Conservation (phyloP, 2,329 filamentous ascomycete genomes). For the Talaromyces islandicus region DNA sequence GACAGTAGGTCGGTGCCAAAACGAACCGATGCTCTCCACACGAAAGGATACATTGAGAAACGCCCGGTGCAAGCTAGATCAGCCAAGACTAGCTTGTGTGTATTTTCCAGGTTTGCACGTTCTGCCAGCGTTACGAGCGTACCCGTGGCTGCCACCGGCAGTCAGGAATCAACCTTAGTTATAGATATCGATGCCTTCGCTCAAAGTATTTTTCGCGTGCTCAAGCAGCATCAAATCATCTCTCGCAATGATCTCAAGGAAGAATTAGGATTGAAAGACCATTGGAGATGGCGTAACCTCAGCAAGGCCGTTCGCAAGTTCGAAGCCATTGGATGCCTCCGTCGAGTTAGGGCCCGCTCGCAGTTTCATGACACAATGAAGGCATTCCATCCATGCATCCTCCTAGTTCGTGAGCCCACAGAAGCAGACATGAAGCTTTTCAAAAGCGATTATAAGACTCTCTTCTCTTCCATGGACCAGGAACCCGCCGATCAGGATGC, state of each 20-base stretch:
- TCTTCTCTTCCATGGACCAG: conserved; percentile 21
- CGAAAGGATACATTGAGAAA: conserved; percentile 59
- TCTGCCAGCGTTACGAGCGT: conserved; percentile 10
- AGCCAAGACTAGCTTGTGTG: conserved; percentile 52
- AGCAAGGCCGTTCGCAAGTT: conserved; percentile 39
- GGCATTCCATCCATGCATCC: conserved; percentile 36
- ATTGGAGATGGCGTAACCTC: conserved; percentile 36
- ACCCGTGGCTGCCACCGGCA: conserved; percentile 12
- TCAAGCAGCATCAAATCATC: conserved; percentile 48
- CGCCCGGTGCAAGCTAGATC: conserved; percentile 42
- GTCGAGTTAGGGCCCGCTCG: conserved; percentile 37
- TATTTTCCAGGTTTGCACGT: conserved; percentile 44
- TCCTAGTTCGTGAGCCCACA: conserved; percentile 37
- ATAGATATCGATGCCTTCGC: conserved; percentile 48
- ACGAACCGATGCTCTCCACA: conserved; percentile 51
- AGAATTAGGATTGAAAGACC: conserved; percentile 36
- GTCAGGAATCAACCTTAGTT: conserved; percentile 21
- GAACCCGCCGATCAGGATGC: conserved; percentile 18
- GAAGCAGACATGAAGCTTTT: conserved; percentile 35
- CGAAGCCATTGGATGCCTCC: conserved; percentile 40
- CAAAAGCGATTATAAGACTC: conserved; percentile 27
- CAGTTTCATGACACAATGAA: conserved; percentile 32
- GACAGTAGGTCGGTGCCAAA: conserved; percentile 61
- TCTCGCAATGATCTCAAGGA: conserved; percentile 48
- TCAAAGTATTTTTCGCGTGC: conserved; percentile 41